These are phyloP conservation scores for Blastobotrys capitulatus DNA, from an alignment of 1,139 yeast species.

Conservation along the genomic window DNA sequence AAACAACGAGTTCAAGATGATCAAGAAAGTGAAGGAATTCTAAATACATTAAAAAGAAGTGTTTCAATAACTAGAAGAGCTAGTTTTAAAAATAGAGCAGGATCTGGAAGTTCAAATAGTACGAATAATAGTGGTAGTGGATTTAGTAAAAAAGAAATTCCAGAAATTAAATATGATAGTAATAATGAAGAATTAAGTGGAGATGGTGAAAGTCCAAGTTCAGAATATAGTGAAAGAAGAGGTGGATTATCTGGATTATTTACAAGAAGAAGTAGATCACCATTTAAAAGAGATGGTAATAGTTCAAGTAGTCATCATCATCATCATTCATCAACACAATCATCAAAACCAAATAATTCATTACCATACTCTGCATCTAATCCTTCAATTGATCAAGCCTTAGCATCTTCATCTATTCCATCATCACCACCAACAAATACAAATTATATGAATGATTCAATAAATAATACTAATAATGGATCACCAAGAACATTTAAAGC, in stretches of 20 bases:
- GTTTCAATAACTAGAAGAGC: slow-evolving; percentile 22
- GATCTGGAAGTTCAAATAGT: slow-evolving; percentile 18
- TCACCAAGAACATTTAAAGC: slow-evolving; percentile 4
- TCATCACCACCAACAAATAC: slow-evolving; percentile 5
- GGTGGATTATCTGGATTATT: slow-evolving; percentile 8
- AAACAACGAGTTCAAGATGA: slow-evolving; percentile 9
- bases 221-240: slow-evolving; percentile 6
- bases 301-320: neutral
- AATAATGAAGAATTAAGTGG: neutral
- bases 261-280: slow-evolving; percentile 4
- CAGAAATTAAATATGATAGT: neutral
- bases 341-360: neutral
- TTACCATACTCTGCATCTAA: slow-evolving; percentile 12
- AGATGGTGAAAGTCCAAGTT: slow-evolving; percentile 7
- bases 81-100: slow-evolving; percentile 14
- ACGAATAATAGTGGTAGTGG: neutral
- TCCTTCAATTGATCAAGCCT: slow-evolving; percentile 24
- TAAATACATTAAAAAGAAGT: slow-evolving; percentile 20
- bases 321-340: neutral
- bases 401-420: slow-evolving; percentile 15
- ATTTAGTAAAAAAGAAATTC: neutral
- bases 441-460: neutral
- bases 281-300: slow-evolving; percentile 7
- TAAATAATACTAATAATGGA: neutral
- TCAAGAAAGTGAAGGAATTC: slow-evolving; percentile 10